Evolutionary conservation across 2,329 filamentous ascomycete species (phyloP).

Genomic region (Magnaporthales sp.): DNA sequence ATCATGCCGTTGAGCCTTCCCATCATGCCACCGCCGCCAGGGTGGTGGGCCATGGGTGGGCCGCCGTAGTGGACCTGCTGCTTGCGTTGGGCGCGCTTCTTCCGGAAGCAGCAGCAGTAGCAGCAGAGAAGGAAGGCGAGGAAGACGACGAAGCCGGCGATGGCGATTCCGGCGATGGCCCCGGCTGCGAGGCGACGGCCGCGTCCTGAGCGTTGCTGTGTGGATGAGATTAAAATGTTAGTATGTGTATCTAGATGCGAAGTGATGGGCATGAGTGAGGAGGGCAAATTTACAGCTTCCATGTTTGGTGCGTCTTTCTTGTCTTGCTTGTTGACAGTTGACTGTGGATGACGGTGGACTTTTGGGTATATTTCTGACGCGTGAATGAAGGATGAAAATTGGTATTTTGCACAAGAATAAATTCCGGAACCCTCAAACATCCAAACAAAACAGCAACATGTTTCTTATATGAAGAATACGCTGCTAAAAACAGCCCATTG

Average conservation of each 20-base stretch:
- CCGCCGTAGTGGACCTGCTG: background rate
- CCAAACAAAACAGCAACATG: background rate
- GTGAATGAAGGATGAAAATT: too few relatives aligned
- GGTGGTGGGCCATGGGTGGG: background rate
- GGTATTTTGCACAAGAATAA: background rate
- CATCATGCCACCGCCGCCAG: background rate
- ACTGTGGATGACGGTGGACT: too few relatives aligned
- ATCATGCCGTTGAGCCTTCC: background rate
- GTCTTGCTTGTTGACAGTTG: background rate
- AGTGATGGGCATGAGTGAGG: too few relatives aligned
- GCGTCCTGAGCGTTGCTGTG: background rate
- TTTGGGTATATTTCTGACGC: background rate
- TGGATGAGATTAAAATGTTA: background rate
- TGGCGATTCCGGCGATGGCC: background rate
- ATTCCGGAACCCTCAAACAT: too few relatives aligned
- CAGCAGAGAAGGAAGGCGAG: background rate
- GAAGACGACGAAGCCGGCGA: background rate
- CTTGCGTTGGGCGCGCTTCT: background rate
- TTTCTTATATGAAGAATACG: background rate
- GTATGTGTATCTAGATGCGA: background rate
- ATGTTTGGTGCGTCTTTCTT: background rate
- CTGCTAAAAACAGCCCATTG: background rate
- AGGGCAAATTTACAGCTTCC: background rate
- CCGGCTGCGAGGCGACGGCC: background rate
- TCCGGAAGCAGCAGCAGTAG: slow-evolving; percentile 1